Conservation (phyloP, 2,329 filamentous ascomycete genomes). For the Colletotrichum musicola region DNA sequence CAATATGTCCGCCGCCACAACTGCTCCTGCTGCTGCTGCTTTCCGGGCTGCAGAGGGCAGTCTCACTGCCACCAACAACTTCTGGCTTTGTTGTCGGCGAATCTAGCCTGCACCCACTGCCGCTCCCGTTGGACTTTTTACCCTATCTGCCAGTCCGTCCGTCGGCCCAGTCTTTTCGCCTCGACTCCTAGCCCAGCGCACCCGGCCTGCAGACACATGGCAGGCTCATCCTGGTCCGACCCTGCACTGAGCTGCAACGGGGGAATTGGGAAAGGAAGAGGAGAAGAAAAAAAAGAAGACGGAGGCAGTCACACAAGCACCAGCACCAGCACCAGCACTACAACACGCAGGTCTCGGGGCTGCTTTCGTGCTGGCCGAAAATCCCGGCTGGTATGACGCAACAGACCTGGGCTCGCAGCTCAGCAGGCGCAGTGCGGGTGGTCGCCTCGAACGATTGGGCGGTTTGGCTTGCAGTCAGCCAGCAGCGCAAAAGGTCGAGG, state of each 20-base stretch:
- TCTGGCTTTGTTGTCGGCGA: not conserved
- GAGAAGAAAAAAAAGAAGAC: conserved; percentile 1
- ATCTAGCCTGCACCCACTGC: conserved; percentile 5
- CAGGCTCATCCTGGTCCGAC: conserved; percentile 3
- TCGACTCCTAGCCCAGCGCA: not conserved
- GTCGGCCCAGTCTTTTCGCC: not conserved
- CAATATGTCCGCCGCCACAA: not conserved
- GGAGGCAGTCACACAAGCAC: conserved; percentile 8
- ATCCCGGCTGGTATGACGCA: conserved; percentile 37
- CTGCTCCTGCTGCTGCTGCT: not conserved
- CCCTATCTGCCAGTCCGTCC: not conserved
- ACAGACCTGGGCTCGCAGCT: conserved; percentile 19
- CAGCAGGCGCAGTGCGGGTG: conserved; percentile 8
- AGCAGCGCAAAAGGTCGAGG: not conserved
- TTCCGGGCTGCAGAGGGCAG: not conserved
- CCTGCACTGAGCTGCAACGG: conserved; percentile 26
- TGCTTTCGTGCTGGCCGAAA: conserved; percentile 20
- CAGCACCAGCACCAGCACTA: not conserved
- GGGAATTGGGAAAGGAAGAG: conserved; percentile 11
- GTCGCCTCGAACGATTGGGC: conserved; percentile 24
- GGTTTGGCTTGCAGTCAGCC: too few relatives aligned
- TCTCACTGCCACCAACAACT: not conserved
- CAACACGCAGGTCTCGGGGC: conserved; percentile 22
- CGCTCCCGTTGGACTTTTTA: conserved; percentile 13
- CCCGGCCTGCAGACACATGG: conserved; percentile 1